phyloP scores from a whole-genome alignment of 179 eudicot genomes.

The Patellifolia procumbens region DNA sequence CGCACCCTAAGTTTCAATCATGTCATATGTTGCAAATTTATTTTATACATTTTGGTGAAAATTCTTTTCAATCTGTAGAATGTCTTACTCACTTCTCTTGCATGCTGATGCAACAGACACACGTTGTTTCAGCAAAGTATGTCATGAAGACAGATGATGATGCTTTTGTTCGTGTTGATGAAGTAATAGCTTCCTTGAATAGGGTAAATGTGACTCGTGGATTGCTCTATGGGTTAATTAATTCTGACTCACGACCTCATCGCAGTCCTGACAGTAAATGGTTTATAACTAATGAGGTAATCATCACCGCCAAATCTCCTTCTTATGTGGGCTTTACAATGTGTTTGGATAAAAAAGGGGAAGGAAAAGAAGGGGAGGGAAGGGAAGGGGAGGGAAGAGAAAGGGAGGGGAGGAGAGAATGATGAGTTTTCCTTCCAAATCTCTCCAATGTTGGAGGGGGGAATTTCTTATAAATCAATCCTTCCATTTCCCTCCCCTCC shows the following conservation, averaged over 20 bases:
- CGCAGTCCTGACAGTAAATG: constrained; percentile 88
- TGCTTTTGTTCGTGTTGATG: constrained; percentile 94
- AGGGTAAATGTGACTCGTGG: constrained; percentile 60
- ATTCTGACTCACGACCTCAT: constrained; percentile 78
- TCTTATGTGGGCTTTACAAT: neutral
- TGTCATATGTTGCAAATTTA: neutral
- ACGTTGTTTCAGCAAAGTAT: constrained; percentile 71
- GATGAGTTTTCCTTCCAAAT: too few species aligned
- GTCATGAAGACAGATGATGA: constrained; percentile 98
- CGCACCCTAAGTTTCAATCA: too few species aligned
- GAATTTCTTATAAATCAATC: too few species aligned
- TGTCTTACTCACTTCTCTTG: constrained; percentile 26
- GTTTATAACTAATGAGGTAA: constrained; percentile 83
- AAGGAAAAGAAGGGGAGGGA: too few species aligned
- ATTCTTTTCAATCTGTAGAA: neutral
- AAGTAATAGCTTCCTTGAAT: constrained; percentile 61
- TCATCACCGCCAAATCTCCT: neutral
- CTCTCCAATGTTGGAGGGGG: too few species aligned
- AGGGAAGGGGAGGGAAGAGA: too few species aligned
- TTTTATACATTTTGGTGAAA: constrained; percentile 2
- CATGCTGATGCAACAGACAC: constrained; percentile 55
- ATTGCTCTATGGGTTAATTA: constrained; percentile 87
- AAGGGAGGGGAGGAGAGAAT: too few species aligned
- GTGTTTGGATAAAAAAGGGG: too few species aligned
- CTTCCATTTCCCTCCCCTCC: too few species aligned